These are phyloP conservation scores for Daldinia decipiens DNA, from an alignment of 495 filamentous ascomycete genomes.

Conservation along the genomic window DNA sequence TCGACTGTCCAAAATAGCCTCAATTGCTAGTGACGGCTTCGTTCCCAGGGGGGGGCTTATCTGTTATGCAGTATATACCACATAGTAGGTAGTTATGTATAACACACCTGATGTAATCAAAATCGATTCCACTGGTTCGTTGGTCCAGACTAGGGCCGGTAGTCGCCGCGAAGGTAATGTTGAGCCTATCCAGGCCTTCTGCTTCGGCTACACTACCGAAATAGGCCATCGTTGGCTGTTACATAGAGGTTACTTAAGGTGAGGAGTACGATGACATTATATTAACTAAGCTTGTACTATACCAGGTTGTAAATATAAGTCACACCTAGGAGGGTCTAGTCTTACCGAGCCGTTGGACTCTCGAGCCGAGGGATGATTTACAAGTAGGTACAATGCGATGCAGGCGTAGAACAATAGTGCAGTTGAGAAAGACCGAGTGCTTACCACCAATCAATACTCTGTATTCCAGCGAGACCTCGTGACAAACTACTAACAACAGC, in stretches of 20 bases:
- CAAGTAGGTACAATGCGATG: neutral
- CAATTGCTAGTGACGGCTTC: conserved; percentile 35
- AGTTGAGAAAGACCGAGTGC: conserved; percentile 27
- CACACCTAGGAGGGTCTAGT: conserved; percentile 11
- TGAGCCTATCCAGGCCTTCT: conserved; percentile 2
- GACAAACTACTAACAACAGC: conserved; percentile 31
- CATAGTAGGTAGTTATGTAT: conserved; percentile 8
- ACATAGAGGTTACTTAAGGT: conserved; percentile 12
- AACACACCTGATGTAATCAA: conserved; percentile 34
- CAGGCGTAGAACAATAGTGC: conserved; percentile 6
- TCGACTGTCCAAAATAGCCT: conserved; percentile 40
- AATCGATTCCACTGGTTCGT: conserved; percentile 27
- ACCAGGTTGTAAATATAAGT: conserved; percentile 17
- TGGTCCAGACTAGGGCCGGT: conserved; percentile 16
- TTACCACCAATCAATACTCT: conserved; percentile 24
- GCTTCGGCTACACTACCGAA: conserved; percentile 23
- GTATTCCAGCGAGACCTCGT: conserved; percentile 18
- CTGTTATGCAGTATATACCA: conserved; percentile 1
- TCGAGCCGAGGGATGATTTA: neutral
- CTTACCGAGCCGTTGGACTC: conserved; percentile 21
- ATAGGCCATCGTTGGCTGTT: conserved; percentile 29
- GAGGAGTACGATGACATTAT: conserved; percentile 28
- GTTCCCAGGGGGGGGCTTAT: conserved; percentile 20
- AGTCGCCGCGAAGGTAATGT: conserved; percentile 27
- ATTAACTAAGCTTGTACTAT: conserved; percentile 28